phyloP scores from a whole-genome alignment of 805 yeast genomes.

The Yarrowia bubula region DNA sequence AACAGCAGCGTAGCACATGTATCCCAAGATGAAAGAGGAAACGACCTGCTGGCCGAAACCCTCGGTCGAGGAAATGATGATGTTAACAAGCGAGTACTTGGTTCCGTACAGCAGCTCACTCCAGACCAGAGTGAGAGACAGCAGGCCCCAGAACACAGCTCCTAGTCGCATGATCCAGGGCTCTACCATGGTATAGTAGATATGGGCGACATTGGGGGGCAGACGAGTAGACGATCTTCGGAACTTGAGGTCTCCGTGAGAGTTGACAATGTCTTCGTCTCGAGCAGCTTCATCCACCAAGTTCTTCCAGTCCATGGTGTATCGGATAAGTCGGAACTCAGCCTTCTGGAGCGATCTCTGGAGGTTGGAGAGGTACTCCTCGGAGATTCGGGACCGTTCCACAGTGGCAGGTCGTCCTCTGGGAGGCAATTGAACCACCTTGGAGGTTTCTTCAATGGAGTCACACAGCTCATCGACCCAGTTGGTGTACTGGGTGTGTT shows the following conservation, averaged over 20 bases:
- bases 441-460: slow-evolving; percentile 39
- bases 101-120: slow-evolving; percentile 77
- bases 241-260: slow-evolving; percentile 41
- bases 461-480: slow-evolving; percentile 62
- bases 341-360: slow-evolving; percentile 53
- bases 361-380: slow-evolving; percentile 50
- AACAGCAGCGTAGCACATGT: slow-evolving; percentile 68
- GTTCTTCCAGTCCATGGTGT: slow-evolving; percentile 55
- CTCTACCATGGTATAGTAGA: slow-evolving; percentile 44
- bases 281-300: slow-evolving; percentile 49
- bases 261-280: slow-evolving; percentile 57
- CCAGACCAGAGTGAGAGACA: slow-evolving; percentile 60
- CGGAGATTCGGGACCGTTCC: slow-evolving; percentile 37
- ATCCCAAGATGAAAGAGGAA: slow-evolving; percentile 51
- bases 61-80: slow-evolving; percentile 43
- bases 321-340: slow-evolving; percentile 52
- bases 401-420: slow-evolving; percentile 28
- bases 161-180: slow-evolving; percentile 49
- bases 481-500: slow-evolving; percentile 51
- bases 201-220: slow-evolving; percentile 46
- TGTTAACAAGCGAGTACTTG: slow-evolving; percentile 57
- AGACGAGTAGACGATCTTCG: slow-evolving; percentile 33
- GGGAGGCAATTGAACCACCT: slow-evolving; percentile 13
- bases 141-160: slow-evolving; percentile 45
- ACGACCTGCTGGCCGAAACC: slow-evolving; percentile 44